phyloP scores from a whole-genome alignment of 2,329 filamentous ascomycete genomes.

The Metarhizium robertsii region DNA sequence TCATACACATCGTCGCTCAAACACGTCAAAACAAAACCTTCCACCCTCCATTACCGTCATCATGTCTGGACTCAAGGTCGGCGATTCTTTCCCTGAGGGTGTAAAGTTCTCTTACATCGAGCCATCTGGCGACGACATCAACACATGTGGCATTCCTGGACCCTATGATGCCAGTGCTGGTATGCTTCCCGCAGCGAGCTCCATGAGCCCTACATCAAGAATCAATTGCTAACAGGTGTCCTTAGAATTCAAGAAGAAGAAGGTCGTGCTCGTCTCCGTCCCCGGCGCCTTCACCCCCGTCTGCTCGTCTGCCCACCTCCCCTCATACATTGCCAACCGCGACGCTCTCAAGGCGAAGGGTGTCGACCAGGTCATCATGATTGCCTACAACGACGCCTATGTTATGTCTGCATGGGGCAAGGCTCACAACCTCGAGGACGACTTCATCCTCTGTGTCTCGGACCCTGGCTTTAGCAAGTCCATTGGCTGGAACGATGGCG shows the following conservation, averaged over 20 bases:
- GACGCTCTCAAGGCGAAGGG: slow-evolving; percentile 67
- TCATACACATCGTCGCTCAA: neutral
- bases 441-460: slow-evolving; percentile 65
- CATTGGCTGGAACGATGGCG: slow-evolving; percentile 67
- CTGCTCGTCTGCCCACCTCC: slow-evolving; percentile 73
- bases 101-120: slow-evolving; percentile 80
- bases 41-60: slow-evolving; percentile 1
- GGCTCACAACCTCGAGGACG: slow-evolving; percentile 68
- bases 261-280: slow-evolving; percentile 46
- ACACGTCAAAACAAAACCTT: neutral
- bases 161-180: slow-evolving; percentile 72
- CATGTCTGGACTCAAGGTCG: slow-evolving; percentile 63
- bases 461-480: slow-evolving; percentile 67
- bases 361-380: slow-evolving; percentile 71
- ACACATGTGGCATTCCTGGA: slow-evolving; percentile 67
- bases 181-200: slow-evolving; percentile 23
- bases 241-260: slow-evolving; percentile 46
- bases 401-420: slow-evolving; percentile 90
- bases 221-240: neutral
- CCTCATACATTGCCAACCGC: slow-evolving; percentile 67
- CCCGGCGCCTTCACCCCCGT: slow-evolving; percentile 77
- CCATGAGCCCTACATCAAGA: neutral
- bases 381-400: slow-evolving; percentile 76
- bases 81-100: slow-evolving; percentile 73
- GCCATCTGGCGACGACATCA: slow-evolving; percentile 63